Evolutionary conservation across 257 asterid genomes (phyloP), one percentile per base, ranked within the genome.

Genomic region (Cynanchum wilfordii): DNA sequence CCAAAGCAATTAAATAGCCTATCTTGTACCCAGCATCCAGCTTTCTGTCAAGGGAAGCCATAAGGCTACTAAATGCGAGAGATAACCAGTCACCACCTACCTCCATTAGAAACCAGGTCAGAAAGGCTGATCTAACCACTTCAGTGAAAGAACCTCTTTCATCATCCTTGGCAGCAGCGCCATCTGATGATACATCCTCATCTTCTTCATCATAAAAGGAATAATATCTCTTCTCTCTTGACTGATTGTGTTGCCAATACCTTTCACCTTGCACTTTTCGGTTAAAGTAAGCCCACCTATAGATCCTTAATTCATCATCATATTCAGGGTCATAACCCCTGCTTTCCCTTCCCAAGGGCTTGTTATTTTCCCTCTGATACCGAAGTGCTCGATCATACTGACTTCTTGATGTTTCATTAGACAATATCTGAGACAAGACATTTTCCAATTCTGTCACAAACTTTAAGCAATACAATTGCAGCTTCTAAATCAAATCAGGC

Each of bases 11-110:
- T 24, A 90, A 4, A 59, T 84, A 90, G 63, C 96, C 98, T 3
- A 86, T 81, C 81, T 90, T 90, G 76, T 92, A 89, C 20, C 98
- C 98, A 3, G 84, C 79, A 54, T 92, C 98, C 84, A 92, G 69
- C 76, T 92, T 82, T 17, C 33, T 82, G 79, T 92, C 96, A 40
- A 84, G 69, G 83, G 87, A 81, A 71, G 98, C 96, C 89, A 82
- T 74, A 33, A 89, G 77, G 84, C 89, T 73, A 78, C 94, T 88
- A 72, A 78, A 87, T 5, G 91, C 83, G 74, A 93, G 93, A 38
- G 96, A 85, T 60, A 87, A 80, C 52, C 78, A 82, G 77, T 76
- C 33, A 66, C 97, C 97, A 40, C 89, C 78, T 0, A 93, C 89
- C 72, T 87, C 87, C 97, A 90, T 87, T 40, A 93, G 84, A 80